phyloP scores from a whole-genome alignment of 371 early-diverging fungal genomes.

The Entomophthora muscae region DNA sequence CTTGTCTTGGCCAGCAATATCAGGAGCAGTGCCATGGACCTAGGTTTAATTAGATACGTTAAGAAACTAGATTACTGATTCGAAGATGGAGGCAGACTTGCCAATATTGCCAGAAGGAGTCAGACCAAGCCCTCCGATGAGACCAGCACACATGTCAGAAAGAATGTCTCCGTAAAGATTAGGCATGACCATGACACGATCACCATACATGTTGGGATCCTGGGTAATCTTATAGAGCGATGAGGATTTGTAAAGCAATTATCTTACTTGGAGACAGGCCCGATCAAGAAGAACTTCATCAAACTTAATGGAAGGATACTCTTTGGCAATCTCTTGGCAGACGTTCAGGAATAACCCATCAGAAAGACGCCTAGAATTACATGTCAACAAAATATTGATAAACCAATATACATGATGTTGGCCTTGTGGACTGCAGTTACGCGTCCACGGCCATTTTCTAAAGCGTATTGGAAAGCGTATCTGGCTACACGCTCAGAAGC shows the following conservation, averaged over 20 bases:
- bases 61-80: slow-evolving; percentile 32
- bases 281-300: slow-evolving; percentile 85
- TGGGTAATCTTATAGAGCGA: slow-evolving; percentile 56
- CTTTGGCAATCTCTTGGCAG: slow-evolving; percentile 75
- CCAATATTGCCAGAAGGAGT: slow-evolving; percentile 98
- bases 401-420: slow-evolving; percentile 48
- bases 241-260: neutral
- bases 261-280: slow-evolving; percentile 60
- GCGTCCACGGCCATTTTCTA: slow-evolving; percentile 67
- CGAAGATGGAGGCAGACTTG: slow-evolving; percentile 90
- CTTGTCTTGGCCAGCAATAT: slow-evolving; percentile 84
- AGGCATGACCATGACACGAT: slow-evolving; percentile 98
- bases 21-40: slow-evolving; percentile 96
- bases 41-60: slow-evolving; percentile 5
- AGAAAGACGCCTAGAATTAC: slow-evolving; percentile 50
- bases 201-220: slow-evolving; percentile 75
- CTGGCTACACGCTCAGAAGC: slow-evolving; percentile 84
- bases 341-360: slow-evolving; percentile 94
- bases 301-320: slow-evolving; percentile 85
- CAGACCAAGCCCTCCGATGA: slow-evolving; percentile 95
- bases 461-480: slow-evolving; percentile 92
- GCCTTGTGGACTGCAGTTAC: slow-evolving; percentile 97
- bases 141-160: slow-evolving; percentile 92
- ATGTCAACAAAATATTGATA: neutral
- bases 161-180: slow-evolving; percentile 98